phyloP scores from a whole-genome alignment of 23 red algal genomes.

The Gracilaria caudata region DNA sequence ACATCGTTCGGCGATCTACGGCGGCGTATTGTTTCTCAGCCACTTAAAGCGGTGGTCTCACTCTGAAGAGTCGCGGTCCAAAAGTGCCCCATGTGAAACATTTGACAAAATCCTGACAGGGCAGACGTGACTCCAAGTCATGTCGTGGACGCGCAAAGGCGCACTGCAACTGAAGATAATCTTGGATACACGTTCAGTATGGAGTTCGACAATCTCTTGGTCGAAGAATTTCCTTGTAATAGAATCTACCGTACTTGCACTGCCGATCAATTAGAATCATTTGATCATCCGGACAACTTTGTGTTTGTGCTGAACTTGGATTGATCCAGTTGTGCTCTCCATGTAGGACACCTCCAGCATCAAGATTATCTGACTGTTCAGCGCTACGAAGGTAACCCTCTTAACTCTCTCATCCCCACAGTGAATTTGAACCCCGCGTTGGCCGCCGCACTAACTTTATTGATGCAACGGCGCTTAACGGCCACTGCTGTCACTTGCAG shows the following conservation, averaged over 20 bases:
- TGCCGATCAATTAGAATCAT: background rate
- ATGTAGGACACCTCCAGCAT: background rate
- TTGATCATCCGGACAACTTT: slow-evolving; percentile 6
- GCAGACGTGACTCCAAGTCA: background rate
- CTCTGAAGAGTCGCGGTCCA: too few relatives aligned
- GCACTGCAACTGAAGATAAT: background rate
- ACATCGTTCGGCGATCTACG: too few relatives aligned
- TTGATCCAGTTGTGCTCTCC: background rate
- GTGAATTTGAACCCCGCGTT: too few relatives aligned
- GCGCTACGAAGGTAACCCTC: too few relatives aligned
- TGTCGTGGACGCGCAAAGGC: background rate
- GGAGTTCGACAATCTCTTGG: background rate
- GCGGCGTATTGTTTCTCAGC: too few relatives aligned
- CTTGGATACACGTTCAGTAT: background rate
- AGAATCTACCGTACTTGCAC: background rate
- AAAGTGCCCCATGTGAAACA: background rate
- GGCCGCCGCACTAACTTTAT: too few relatives aligned
- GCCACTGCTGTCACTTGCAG: too few relatives aligned
- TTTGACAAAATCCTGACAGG: background rate
- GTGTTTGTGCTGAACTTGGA: background rate
- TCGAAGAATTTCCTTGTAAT: background rate
- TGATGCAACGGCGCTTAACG: too few relatives aligned
- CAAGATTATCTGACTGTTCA: slow-evolving; percentile 1
- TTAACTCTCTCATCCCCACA: too few relatives aligned
- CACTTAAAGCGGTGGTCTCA: too few relatives aligned